These are phyloP conservation scores for Anisogramma anomala DNA, from an alignment of 2,329 filamentous ascomycete species.

Conservation along the genomic window DNA sequence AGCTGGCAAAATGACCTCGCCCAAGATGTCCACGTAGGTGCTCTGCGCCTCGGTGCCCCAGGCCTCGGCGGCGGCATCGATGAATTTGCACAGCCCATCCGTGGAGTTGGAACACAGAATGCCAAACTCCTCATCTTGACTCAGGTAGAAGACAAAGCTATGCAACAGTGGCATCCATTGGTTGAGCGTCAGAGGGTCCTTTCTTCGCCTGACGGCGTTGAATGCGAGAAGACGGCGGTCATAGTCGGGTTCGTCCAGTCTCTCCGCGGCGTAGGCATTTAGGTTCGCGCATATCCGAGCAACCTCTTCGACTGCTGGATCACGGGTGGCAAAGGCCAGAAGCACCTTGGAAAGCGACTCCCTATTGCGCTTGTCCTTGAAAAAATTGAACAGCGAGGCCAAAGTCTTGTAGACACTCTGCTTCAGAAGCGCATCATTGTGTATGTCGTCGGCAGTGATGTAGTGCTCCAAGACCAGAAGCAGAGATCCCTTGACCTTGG, in stretches of 20 bases:
- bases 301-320: constrained; percentile 48
- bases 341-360: constrained; percentile 64
- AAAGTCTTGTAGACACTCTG: constrained; percentile 60
- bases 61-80: constrained; percentile 48
- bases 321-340: constrained; percentile 54
- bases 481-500: constrained; percentile 70
- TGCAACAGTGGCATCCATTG: constrained; percentile 84
- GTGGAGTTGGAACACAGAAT: constrained; percentile 72
- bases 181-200: constrained; percentile 46
- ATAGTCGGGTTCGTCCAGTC: constrained; percentile 80
- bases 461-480: constrained; percentile 74
- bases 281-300: constrained; percentile 64
- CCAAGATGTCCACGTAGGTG: constrained; percentile 48
- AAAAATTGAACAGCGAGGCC: constrained; percentile 77
- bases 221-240: constrained; percentile 71
- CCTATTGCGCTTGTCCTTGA: constrained; percentile 70
- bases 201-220: constrained; percentile 55
- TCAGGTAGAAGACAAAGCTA: constrained; percentile 81
- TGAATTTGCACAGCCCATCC: constrained; percentile 65
- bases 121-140: constrained; percentile 76
- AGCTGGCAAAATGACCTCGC: constrained; percentile 57
- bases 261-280: constrained; percentile 63
- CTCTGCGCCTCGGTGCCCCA: constrained; percentile 29
- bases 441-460: constrained; percentile 50
- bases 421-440: constrained; percentile 46